Conservation (phyloP, 2,329 filamentous ascomycete genomes). For the Epichloe aotearoae region DNA sequence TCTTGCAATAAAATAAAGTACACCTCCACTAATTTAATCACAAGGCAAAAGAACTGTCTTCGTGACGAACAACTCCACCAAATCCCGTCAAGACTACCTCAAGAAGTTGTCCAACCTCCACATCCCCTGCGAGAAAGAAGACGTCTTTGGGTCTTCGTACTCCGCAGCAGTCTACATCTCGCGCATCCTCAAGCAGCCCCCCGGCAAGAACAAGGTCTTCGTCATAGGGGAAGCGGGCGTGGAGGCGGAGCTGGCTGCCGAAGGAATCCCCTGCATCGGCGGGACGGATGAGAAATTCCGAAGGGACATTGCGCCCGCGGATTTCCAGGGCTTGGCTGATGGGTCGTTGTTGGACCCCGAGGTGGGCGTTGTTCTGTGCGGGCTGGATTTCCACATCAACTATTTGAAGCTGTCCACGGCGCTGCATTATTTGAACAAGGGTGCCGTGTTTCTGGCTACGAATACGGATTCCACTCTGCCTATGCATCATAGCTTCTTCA, state of each 20-base stretch:
- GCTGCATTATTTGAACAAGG: slow-evolving; percentile 71
- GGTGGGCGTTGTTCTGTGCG: slow-evolving; percentile 79
- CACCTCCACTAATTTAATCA: not conserved
- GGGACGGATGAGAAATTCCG: slow-evolving; percentile 71
- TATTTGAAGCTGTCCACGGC: slow-evolving; percentile 83
- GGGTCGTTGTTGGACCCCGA: slow-evolving; percentile 68
- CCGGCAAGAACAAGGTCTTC: slow-evolving; percentile 82
- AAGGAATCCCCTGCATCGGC: slow-evolving; percentile 67
- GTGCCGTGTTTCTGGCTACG: slow-evolving; percentile 81
- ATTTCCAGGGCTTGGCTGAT: slow-evolving; percentile 68
- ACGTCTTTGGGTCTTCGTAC: slow-evolving; percentile 94
- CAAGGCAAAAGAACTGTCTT: slow-evolving; percentile 85
- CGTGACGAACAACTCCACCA: slow-evolving; percentile 98
- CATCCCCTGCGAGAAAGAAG: slow-evolving; percentile 69
- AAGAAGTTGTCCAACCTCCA: slow-evolving; percentile 76
- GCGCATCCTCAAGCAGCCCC: slow-evolving; percentile 69
- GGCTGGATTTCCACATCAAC: slow-evolving; percentile 88
- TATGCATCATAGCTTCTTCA: slow-evolving; percentile 69
- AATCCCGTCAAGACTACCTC: slow-evolving; percentile 82
- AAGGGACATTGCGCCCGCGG: slow-evolving; percentile 65
- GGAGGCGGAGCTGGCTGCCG: slow-evolving; percentile 71
- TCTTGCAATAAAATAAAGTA: not conserved
- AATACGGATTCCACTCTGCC: slow-evolving; percentile 89
- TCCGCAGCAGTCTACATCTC: slow-evolving; percentile 92
- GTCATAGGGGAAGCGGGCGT: slow-evolving; percentile 86